phyloP scores from a whole-genome alignment of 257 asterid species.

The Solanum dulcamara region DNA sequence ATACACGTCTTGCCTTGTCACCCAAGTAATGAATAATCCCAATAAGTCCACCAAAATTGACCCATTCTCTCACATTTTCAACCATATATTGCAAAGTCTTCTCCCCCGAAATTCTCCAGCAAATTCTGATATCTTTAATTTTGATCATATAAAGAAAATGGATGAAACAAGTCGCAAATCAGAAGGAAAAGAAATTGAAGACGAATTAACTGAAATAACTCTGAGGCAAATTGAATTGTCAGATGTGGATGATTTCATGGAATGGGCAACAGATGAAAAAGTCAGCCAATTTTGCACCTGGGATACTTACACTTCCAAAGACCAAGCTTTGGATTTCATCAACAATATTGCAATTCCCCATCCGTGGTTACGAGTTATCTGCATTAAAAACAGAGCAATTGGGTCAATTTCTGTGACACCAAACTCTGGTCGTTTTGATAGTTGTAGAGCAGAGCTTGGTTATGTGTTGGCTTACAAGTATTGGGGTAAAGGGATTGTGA shows the following conservation, averaged over 20 bases:
- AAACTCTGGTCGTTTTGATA: conserved; percentile 4
- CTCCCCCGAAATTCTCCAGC: background rate
- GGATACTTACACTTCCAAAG: conserved; percentile 38
- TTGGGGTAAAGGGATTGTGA: conserved; percentile 47
- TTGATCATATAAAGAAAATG: background rate
- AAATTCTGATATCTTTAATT: too few relatives aligned
- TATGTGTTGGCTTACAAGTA: conserved; percentile 30
- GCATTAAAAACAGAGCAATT: conserved; percentile 16
- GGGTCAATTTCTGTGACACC: conserved; percentile 55
- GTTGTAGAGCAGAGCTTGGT: conserved; percentile 38
- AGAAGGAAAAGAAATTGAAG: background rate
- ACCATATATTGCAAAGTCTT: background rate
- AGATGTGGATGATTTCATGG: conserved; percentile 50
- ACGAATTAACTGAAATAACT: conserved; percentile 11
- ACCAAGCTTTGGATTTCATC: conserved; percentile 14
- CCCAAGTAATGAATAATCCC: too few relatives aligned
- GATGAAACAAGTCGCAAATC: background rate
- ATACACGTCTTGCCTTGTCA: too few relatives aligned
- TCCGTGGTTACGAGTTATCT: conserved; percentile 29
- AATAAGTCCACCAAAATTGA: too few relatives aligned
- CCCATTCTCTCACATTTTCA: too few relatives aligned
- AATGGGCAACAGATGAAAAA: conserved; percentile 43
- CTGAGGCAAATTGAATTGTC: conserved; percentile 20
- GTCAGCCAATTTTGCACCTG: conserved; percentile 24
- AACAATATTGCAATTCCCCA: conserved; percentile 23